phyloP scores from a whole-genome alignment of 2,329 filamentous ascomycete species.

The Penicillium sp. region DNA sequence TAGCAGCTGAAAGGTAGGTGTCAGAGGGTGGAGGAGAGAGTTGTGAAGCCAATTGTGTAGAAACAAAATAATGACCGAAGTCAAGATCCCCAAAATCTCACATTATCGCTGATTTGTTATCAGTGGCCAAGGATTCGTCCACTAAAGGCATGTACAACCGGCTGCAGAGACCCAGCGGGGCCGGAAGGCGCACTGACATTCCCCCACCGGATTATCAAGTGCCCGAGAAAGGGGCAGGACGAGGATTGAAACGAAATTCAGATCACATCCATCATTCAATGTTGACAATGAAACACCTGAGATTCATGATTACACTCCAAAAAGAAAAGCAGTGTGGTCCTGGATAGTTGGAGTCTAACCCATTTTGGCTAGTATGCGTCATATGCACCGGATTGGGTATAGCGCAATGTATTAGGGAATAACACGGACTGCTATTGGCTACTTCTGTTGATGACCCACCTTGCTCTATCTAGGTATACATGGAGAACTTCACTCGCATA shows the following conservation, averaged over 20 bases:
- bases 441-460: not conserved
- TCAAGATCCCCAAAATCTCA: not conserved
- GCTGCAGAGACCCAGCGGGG: not conserved
- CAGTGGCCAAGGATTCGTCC: not conserved
- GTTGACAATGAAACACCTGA: not conserved
- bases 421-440: not conserved
- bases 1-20: not conserved
- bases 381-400: not conserved
- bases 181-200: not conserved
- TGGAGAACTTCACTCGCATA: not conserved
- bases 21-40: not conserved
- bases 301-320: not conserved
- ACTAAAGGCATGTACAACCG: constrained; percentile 1
- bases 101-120: constrained; percentile 2
- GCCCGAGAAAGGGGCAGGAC: not conserved
- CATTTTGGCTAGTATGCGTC: not conserved
- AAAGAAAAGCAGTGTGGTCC: not conserved
- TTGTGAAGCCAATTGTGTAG: not conserved
- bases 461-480: not conserved
- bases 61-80: not conserved
- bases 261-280: not conserved
- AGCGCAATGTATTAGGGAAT: not conserved
- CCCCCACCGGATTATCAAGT: not conserved
- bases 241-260: not conserved
- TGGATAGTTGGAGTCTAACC: not conserved